phyloP scores from a whole-genome alignment of 805 yeast species.

The Ascoidea rubescens region DNA sequence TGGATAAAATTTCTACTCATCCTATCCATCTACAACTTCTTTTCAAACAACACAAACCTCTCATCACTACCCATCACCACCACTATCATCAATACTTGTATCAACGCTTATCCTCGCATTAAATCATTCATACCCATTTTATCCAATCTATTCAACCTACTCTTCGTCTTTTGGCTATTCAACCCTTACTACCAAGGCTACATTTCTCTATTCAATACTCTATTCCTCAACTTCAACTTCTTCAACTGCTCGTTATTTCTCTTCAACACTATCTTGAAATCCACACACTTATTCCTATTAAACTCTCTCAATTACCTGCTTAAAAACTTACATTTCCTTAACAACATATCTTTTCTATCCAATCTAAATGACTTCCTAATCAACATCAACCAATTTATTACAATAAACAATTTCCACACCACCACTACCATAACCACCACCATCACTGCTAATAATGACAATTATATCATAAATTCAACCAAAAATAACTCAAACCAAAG shows the following conservation, averaged over 20 bases:
- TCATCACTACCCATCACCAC: not conserved
- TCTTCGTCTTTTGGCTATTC: not conserved
- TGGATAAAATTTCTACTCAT: not conserved
- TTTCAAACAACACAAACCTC: no score
- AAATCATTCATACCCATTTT: no score
- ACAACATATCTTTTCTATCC: no score
- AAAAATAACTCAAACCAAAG: no score
- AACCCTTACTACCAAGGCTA: not conserved
- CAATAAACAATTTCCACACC: not conserved
- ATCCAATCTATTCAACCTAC: no score
- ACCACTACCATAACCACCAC: not conserved
- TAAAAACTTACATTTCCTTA: not conserved
- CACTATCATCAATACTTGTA: not conserved
- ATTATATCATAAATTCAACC: no score
- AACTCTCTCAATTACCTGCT: not conserved
- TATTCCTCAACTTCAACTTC: no score
- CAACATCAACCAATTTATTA: not conserved
- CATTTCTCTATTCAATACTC: no score
- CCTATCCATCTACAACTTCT: not conserved
- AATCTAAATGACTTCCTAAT: not conserved
- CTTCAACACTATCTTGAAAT: no score
- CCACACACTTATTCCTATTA: not conserved
- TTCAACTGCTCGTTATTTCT: no score
- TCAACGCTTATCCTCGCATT: not conserved
- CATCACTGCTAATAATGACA: no score